Evolutionary conservation across 306 rosid genomes (phyloP).

Genomic region (Malus sylvestris): DNA sequence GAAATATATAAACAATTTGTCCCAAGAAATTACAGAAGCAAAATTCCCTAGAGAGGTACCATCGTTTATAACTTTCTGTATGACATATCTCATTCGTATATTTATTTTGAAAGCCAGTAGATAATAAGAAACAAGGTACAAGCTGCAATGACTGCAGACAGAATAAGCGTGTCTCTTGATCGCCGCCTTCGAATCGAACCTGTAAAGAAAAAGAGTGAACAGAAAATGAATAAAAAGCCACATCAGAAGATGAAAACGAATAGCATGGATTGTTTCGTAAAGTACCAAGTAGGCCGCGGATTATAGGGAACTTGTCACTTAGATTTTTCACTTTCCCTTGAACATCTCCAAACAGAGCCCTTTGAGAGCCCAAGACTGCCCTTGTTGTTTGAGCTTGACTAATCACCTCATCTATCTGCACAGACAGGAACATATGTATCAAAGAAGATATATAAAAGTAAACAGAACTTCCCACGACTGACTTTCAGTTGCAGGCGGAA

Average conservation of each 20-base stretch:
- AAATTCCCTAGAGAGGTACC: constrained; percentile 22
- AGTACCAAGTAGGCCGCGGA: constrained; percentile 82
- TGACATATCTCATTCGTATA: constrained; percentile 15
- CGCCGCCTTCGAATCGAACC: constrained; percentile 83
- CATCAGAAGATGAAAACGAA: not conserved
- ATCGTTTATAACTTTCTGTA: constrained; percentile 23
- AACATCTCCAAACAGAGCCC: constrained; percentile 79
- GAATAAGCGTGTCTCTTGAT: constrained; percentile 86
- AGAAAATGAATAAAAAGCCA: constrained; percentile 13
- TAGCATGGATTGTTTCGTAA: not conserved
- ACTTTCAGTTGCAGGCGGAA: not conserved
- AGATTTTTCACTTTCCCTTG: constrained; percentile 91
- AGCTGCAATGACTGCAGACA: constrained; percentile 89
- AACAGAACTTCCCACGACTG: not conserved
- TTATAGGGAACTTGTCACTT: constrained; percentile 78
- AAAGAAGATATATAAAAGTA: not conserved
- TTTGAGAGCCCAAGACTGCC: constrained; percentile 79
- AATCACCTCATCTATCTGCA: constrained; percentile 95
- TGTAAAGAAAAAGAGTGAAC: constrained; percentile 18
- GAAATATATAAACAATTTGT: constrained; percentile 18
- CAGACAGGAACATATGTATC: not conserved
- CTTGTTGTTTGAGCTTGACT: constrained; percentile 98
- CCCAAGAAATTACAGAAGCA: constrained; percentile 21
- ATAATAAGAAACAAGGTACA: constrained; percentile 92
- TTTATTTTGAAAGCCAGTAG: constrained; percentile 93